Evolutionary conservation across 495 filamentous ascomycete genomes (phyloP), one percentile per base, ranked within the genome.

Genomic region (Neurospora intermedia): DNA sequence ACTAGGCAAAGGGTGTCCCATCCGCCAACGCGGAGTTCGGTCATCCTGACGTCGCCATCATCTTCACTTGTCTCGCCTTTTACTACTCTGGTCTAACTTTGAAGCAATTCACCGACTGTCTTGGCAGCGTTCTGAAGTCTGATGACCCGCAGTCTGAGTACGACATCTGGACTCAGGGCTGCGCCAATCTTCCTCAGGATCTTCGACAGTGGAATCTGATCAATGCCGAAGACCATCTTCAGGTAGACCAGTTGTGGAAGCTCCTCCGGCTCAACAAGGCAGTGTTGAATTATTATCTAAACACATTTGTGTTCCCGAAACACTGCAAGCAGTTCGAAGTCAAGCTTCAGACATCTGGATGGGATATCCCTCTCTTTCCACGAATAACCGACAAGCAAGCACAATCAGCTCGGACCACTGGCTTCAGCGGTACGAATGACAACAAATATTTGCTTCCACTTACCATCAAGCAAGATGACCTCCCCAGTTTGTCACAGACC

Each of bases 371-470:
- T 0, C 72, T 85, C 4, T 78, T 71, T 74, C 71, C 75, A 77
- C 7, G 13, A 42, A 78, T 66, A 9, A n/a, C 45, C 9, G 69
- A 74, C 23, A 74, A 76, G 45, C 59, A 54, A 20, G 6, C 27
- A 6, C 35, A 1, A 2, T 48, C 43, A 18, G 45, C 76, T 6
- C 71, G 77, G 31, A 87, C 86, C 0, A 88, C 87, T 0, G 87
- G 87, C 3, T 89, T 89, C 75, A 86, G 84, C 54, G 87, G 87
- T 1, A 88, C 87, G 0, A 88, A 88, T 62, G 86, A 89, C 74
- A 84, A 81, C 69, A 78, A 83, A 20, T 70, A 74, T 1, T 80
- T 87, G 79, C 76, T 88, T 11, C 87, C 87, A 2, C 71, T 89
- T 20, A 87, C 79, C 1, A 86, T 88, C 71, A 81, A 78, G 35